Conservation (phyloP, 192 early-diverging fungal genomes). For the Mortierella alpina region DNA sequence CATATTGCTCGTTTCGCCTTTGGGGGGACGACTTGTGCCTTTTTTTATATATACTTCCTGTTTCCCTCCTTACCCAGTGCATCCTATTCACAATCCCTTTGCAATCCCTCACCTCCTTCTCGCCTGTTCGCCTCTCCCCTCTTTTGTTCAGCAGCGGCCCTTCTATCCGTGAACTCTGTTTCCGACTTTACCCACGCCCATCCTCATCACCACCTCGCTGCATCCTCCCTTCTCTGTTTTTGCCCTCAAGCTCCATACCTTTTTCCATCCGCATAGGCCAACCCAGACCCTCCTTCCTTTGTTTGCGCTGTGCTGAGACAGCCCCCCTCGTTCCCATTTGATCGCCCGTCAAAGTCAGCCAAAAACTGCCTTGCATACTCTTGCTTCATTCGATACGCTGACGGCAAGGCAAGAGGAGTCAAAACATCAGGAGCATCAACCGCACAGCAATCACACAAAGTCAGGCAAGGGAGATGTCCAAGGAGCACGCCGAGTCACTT, state of each 20-base stretch:
- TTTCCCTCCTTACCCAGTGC: not conserved
- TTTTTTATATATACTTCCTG: not conserved
- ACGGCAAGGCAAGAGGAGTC: not conserved
- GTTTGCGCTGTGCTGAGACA: not conserved
- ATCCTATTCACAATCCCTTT: not conserved
- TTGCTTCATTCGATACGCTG: not conserved
- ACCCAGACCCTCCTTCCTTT: not conserved
- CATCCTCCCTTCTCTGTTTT: not conserved
- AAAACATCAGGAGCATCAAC: not conserved
- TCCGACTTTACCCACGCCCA: not conserved
- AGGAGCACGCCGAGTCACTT: conserved; percentile 20
- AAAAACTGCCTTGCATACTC: not conserved
- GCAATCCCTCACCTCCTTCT: not conserved
- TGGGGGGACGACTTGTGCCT: not conserved
- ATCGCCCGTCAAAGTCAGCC: not conserved
- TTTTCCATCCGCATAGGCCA: not conserved
- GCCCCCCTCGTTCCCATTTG: not conserved
- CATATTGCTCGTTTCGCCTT: too few relatives aligned
- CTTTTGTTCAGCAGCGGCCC: not conserved
- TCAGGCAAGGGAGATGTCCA: conserved; percentile 10
- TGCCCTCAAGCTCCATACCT: too few relatives aligned
- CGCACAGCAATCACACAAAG: not conserved
- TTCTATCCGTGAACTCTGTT: not conserved
- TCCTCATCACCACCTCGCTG: not conserved
- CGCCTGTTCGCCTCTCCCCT: not conserved